These are phyloP conservation scores for Boechera stricta DNA, from an alignment of 345 rosid species.

Conservation along the genomic window DNA sequence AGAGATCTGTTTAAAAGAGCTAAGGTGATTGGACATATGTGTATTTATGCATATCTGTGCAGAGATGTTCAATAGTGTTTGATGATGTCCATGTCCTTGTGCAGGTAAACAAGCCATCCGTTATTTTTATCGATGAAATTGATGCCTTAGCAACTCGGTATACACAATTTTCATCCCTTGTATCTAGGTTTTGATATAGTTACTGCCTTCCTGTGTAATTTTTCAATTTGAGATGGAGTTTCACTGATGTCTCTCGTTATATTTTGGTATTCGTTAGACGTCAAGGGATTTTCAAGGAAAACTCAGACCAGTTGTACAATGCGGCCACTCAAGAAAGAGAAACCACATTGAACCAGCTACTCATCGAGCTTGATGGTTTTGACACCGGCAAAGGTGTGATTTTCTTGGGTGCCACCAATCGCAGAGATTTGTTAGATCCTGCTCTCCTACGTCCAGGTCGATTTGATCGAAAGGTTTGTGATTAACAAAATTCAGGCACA, in stretches of 20 bases:
- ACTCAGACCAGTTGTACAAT: slow-evolving; percentile 78
- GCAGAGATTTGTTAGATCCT: slow-evolving; percentile 90
- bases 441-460: slow-evolving; percentile 98
- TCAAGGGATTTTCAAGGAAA: slow-evolving; percentile 86
- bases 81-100: slow-evolving; percentile 42
- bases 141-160: slow-evolving; percentile 97
- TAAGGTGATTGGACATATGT: slow-evolving; percentile 58
- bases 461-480: slow-evolving; percentile 91
- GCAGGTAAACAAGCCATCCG: slow-evolving; percentile 97
- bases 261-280: slow-evolving; percentile 56
- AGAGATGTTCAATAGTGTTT: background rate
- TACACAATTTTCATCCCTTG: background rate
- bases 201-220: background rate
- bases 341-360: slow-evolving; percentile 93
- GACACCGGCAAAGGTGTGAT: slow-evolving; percentile 98
- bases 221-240: slow-evolving; percentile 7
- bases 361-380: slow-evolving; percentile 97
- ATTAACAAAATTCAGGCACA: background rate
- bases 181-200: slow-evolving; percentile 20
- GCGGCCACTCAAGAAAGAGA: slow-evolving; percentile 98
- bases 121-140: slow-evolving; percentile 92
- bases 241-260: background rate
- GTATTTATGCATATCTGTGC: slow-evolving; percentile 5
- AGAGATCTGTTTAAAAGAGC: slow-evolving; percentile 98
- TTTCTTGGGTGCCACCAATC: slow-evolving; percentile 93